A percentile compares a stretch with the other conserved stretches of the same genome.
phyloP scores from a whole-genome alignment of 2,329 filamentous ascomycete genomes.

The Cadophora sp. region DNA sequence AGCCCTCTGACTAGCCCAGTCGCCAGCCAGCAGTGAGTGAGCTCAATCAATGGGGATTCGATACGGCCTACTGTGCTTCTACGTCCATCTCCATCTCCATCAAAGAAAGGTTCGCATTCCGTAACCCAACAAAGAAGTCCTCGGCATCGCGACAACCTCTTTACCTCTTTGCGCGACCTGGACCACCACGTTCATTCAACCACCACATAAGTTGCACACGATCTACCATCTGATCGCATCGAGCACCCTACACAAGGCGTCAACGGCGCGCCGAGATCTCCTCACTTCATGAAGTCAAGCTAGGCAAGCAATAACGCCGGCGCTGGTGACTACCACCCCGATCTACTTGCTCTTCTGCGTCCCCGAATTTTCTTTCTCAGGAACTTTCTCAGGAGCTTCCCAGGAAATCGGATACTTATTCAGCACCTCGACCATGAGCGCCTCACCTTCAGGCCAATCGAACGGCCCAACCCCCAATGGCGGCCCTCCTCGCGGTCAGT shows the following conservation, averaged over 20 bases:
- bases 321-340: conserved; percentile 26
- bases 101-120: conserved; percentile 12
- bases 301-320: conserved; percentile 24
- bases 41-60: conserved; percentile 1
- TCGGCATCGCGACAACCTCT: neutral
- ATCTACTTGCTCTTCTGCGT: conserved; percentile 1
- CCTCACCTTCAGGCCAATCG: conserved; percentile 52
- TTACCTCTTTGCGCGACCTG: neutral
- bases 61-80: neutral
- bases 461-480: conserved; percentile 56
- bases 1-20: neutral
- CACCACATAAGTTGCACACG: neutral
- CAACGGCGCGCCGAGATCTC: conserved; percentile 11
- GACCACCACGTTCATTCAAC: neutral
- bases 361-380: neutral
- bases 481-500: conserved; percentile 48
- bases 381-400: no score
- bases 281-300: conserved; percentile 27
- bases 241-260: neutral
- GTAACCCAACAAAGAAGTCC: neutral
- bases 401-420: neutral
- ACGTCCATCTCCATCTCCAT: neutral
- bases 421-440: conserved; percentile 46
- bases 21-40: no score
- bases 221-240: neutral